These are phyloP conservation scores for Exophiala calicioides DNA, from an alignment of 2,329 filamentous ascomycete species.

Conservation along the genomic window DNA sequence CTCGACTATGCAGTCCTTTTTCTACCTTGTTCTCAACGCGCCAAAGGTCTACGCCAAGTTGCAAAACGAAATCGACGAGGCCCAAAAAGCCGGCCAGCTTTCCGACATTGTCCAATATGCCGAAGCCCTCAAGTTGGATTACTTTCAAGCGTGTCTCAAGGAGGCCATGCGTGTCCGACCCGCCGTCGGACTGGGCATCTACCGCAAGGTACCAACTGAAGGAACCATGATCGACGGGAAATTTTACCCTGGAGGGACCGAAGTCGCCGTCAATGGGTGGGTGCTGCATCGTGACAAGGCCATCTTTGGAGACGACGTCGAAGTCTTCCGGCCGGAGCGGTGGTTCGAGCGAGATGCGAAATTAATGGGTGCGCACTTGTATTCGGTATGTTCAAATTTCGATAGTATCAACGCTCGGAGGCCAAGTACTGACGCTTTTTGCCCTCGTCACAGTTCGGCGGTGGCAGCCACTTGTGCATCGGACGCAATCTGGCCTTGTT, in stretches of 20 bases:
- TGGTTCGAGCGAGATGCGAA: slow-evolving; percentile 45
- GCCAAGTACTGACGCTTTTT: slow-evolving; percentile 4
- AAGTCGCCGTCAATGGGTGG: slow-evolving; percentile 38
- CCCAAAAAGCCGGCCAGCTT: slow-evolving; percentile 20
- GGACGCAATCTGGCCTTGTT: slow-evolving; percentile 57
- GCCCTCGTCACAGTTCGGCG: slow-evolving; percentile 46
- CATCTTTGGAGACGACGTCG: slow-evolving; percentile 44
- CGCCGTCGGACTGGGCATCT: slow-evolving; percentile 33
- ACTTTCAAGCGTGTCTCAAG: slow-evolving; percentile 30
- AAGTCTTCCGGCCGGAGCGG: slow-evolving; percentile 47
- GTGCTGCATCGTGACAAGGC: slow-evolving; percentile 44
- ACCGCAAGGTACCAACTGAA: slow-evolving; percentile 32
- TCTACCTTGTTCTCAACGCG: slow-evolving; percentile 53
- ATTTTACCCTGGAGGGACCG: slow-evolving; percentile 24
- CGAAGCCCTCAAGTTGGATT: slow-evolving; percentile 27
- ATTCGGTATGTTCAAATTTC: slow-evolving; percentile 46
- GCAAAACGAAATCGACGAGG: slow-evolving; percentile 35
- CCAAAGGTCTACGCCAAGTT: slow-evolving; percentile 45
- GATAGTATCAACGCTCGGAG: neutral
- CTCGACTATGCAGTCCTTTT: slow-evolving; percentile 60
- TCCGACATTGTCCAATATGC: slow-evolving; percentile 28
- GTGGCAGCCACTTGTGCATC: slow-evolving; percentile 58
- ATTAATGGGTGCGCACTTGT: slow-evolving; percentile 57
- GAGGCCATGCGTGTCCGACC: slow-evolving; percentile 31
- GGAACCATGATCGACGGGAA: slow-evolving; percentile 26